phyloP scores from a whole-genome alignment of 2,329 filamentous ascomycete species.

The Ascomycota sp. region DNA sequence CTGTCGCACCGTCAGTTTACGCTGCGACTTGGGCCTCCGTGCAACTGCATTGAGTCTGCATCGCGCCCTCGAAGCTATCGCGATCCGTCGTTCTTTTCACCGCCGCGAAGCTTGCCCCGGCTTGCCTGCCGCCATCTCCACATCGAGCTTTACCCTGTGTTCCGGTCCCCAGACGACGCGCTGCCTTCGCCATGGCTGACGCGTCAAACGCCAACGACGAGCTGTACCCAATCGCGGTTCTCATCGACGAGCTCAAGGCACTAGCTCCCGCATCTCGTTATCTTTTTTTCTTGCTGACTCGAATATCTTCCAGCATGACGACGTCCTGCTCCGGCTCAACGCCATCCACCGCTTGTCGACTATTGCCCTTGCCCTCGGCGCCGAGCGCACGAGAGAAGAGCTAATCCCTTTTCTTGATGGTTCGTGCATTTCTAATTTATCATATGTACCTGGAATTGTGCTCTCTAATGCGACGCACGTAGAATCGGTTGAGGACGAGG shows the following conservation, averaged over 20 bases:
- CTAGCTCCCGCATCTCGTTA: constrained; percentile 2
- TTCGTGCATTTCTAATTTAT: constrained; percentile 25
- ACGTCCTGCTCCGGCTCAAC: constrained; percentile 93
- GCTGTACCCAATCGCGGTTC: constrained; percentile 97
- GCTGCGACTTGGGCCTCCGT: too few relatives aligned
- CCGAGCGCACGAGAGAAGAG: constrained; percentile 93
- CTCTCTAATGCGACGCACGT: constrained; percentile 4
- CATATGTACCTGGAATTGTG: not conserved
- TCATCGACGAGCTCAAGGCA: constrained; percentile 99
- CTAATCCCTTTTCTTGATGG: constrained; percentile 97
- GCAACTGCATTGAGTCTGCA: too few relatives aligned
- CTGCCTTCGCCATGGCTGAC: constrained; percentile 53
- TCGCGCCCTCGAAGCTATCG: too few relatives aligned
- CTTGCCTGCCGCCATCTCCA: too few relatives aligned
- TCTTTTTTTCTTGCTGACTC: constrained; percentile 4
- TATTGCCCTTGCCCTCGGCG: constrained; percentile 86
- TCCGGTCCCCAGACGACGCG: constrained; percentile 10
- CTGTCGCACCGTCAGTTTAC: too few relatives aligned
- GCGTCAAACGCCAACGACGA: constrained; percentile 84
- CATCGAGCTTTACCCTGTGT: not conserved
- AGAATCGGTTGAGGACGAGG: constrained; percentile 99
- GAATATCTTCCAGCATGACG: constrained; percentile 54
- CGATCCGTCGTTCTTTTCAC: not conserved
- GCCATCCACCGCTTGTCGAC: constrained; percentile 96
- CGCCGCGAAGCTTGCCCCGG: not conserved